A percentile compares a stretch with the other conserved stretches of the same genome.
These are phyloP conservation scores for Kickxella alabastrina DNA, from an alignment of 192 early-diverging fungal genomes.

Conservation along the genomic window DNA sequence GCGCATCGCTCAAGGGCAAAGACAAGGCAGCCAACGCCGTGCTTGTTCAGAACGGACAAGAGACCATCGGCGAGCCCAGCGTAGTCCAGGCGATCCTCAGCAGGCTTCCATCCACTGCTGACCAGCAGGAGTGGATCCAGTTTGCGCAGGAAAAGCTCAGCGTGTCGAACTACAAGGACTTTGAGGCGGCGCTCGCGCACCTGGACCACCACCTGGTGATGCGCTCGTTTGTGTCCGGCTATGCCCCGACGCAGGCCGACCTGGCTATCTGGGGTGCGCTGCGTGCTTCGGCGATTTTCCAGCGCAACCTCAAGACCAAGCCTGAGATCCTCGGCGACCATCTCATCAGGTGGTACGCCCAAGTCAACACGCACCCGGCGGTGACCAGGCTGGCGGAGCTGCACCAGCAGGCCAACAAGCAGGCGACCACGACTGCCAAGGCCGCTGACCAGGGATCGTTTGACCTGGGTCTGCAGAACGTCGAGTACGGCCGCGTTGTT, in stretches of 20 bases:
- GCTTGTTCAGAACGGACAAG: slow-evolving; percentile 6
- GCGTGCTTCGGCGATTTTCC: slow-evolving; percentile 75
- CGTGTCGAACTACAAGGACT: slow-evolving; percentile 63
- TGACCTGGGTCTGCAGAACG: slow-evolving; percentile 82
- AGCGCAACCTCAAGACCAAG: slow-evolving; percentile 68
- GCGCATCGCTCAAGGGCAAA: slow-evolving; percentile 31
- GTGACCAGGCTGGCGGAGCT: slow-evolving; percentile 42
- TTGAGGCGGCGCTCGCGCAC: slow-evolving; percentile 63
- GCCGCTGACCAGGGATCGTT: slow-evolving; percentile 83
- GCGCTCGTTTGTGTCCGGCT: slow-evolving; percentile 77
- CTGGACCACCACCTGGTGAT: slow-evolving; percentile 81
- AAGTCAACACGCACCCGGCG: slow-evolving; percentile 61
- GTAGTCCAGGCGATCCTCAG: slow-evolving; percentile 7
- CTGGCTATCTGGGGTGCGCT: slow-evolving; percentile 85
- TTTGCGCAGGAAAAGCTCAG: slow-evolving; percentile 63
- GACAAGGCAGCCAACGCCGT: slow-evolving; percentile 44
- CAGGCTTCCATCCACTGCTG: slow-evolving; percentile 1
- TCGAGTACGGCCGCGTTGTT: slow-evolving; percentile 83
- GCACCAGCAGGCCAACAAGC: slow-evolving; percentile 6
- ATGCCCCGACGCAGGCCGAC: slow-evolving; percentile 74
- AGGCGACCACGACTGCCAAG: slow-evolving; percentile 18
- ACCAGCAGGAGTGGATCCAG: slow-evolving; percentile 70
- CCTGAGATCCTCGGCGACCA: slow-evolving; percentile 59
- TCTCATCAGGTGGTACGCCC: slow-evolving; percentile 77
- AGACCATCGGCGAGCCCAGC: slow-evolving; percentile 17